Conservation (phyloP, 768 basidiomycete genomes). For the Xanthoconium purpureum region DNA sequence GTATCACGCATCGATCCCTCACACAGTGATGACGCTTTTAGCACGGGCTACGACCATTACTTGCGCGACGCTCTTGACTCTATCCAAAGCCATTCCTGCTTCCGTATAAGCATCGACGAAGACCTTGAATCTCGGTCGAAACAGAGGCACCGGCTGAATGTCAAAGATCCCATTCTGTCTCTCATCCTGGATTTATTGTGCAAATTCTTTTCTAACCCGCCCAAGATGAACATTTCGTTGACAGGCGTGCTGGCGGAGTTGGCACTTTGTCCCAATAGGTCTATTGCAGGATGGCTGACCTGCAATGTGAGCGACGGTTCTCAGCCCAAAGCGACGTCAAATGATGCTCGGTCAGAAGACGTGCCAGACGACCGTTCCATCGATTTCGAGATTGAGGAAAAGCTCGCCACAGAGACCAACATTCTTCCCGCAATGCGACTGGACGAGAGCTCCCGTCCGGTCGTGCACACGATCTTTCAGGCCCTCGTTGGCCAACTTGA, state of each 20-base stretch:
- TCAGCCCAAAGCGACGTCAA: conserved; percentile 7
- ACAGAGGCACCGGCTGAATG: conserved; percentile 71
- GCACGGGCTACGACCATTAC: conserved; percentile 84
- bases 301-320: conserved; percentile 50
- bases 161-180: conserved; percentile 73
- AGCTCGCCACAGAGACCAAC: conserved; percentile 54
- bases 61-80: conserved; percentile 68
- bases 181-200: conserved; percentile 67
- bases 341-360: conserved; percentile 31
- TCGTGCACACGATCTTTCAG: conserved; percentile 77
- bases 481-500: conserved; percentile 81
- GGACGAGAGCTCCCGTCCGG: conserved; percentile 70
- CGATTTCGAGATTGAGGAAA: conserved; percentile 70
- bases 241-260: conserved; percentile 80
- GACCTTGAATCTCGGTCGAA: conserved; percentile 37
- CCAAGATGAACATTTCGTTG: conserved; percentile 84
- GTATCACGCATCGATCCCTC: conserved; percentile 76
- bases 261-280: conserved; percentile 82
- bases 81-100: conserved; percentile 65
- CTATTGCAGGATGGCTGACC: conserved; percentile 85
- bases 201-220: conserved; percentile 79
- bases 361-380: conserved; percentile 80
- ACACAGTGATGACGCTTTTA: conserved; percentile 68
- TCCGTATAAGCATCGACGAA: conserved; percentile 45
- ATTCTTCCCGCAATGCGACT: conserved; percentile 63